phyloP scores from a whole-genome alignment of 2,329 filamentous ascomycete genomes.

The Acephala macrosclerotiorum region DNA sequence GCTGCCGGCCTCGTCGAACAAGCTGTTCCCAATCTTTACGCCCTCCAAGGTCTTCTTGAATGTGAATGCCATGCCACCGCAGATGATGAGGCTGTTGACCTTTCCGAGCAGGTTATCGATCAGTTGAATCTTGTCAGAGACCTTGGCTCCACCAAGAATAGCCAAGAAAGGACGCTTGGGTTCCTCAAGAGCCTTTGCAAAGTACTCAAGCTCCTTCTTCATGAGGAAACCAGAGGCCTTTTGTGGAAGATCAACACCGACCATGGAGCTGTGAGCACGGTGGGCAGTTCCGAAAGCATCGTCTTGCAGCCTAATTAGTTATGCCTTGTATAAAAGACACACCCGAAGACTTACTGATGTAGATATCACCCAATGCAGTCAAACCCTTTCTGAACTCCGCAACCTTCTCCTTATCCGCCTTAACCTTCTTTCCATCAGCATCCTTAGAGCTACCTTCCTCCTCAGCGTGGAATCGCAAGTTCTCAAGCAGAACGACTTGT shows the following conservation, averaged over 20 bases:
- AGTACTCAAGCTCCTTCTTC: slow-evolving; percentile 99
- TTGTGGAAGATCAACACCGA: slow-evolving; percentile 92
- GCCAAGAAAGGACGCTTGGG: slow-evolving; percentile 96
- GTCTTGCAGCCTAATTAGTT: slow-evolving; percentile 60
- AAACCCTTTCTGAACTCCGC: slow-evolving; percentile 94
- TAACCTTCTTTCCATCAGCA: slow-evolving; percentile 93
- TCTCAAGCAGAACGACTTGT: slow-evolving; percentile 91
- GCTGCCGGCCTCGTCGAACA: slow-evolving; percentile 93
- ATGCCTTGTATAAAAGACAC: slow-evolving; percentile 1
- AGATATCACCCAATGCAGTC: slow-evolving; percentile 93
- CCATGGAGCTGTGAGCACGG: slow-evolving; percentile 99
- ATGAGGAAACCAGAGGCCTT: slow-evolving; percentile 98
- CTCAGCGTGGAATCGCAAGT: slow-evolving; percentile 97
- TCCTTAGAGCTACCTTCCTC: slow-evolving; percentile 98
- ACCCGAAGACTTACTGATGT: slow-evolving; percentile 76
- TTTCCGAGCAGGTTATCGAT: slow-evolving; percentile 99
- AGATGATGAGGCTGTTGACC: slow-evolving; percentile 96
- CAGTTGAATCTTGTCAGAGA: slow-evolving; percentile 99
- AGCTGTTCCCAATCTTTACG: slow-evolving; percentile 86
- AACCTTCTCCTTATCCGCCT: slow-evolving; percentile 94
- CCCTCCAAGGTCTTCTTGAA: slow-evolving; percentile 99
- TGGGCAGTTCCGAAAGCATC: slow-evolving; percentile 99
- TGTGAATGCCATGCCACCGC: slow-evolving; percentile 98
- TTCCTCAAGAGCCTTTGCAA: slow-evolving; percentile 92
- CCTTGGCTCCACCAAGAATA: slow-evolving; percentile 97